A percentile compares a stretch with the other conserved stretches of the same genome.
Conservation (phyloP, 768 basidiomycete species). For the Auricularia sp. region DNA sequence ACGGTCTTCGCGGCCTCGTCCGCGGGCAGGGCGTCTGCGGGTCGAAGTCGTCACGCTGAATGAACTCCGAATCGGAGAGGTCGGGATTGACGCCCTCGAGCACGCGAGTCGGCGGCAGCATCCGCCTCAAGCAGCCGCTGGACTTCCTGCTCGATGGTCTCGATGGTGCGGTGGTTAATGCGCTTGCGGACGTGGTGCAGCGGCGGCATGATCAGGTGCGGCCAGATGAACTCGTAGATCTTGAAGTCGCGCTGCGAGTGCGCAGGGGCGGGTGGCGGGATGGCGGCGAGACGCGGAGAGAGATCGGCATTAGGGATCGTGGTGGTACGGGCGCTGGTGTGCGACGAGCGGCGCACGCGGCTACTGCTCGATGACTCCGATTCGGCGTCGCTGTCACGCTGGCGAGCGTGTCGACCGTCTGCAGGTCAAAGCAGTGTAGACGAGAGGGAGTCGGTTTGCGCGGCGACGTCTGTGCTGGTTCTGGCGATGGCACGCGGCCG, state of each 20-base stretch:
- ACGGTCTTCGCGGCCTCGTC: slow-evolving; percentile 49
- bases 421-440: too few species aligned
- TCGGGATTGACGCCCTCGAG: slow-evolving; percentile 88
- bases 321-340: too few species aligned
- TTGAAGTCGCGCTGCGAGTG: slow-evolving; percentile 50
- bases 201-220: slow-evolving; percentile 91
- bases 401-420: too few species aligned
- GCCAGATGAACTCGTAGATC: slow-evolving; percentile 95
- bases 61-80: slow-evolving; percentile 79
- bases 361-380: too few species aligned
- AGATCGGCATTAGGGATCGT: too few species aligned
- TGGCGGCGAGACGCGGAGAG: too few species aligned
- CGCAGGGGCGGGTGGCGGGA: too few species aligned
- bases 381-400: too few species aligned
- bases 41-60: slow-evolving; percentile 49
- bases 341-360: too few species aligned
- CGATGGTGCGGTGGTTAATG: slow-evolving; percentile 83
- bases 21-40: slow-evolving; percentile 63
- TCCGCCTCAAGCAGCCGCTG: slow-evolving; percentile 82
- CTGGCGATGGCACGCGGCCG: too few species aligned
- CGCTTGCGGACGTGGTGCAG: slow-evolving; percentile 81
- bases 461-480: too few species aligned
- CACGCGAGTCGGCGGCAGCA: slow-evolving; percentile 54
- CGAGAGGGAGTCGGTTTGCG: too few species aligned
- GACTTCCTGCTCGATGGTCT: slow-evolving; percentile 89